Evolutionary conservation across 2,329 filamentous ascomycete species (phyloP).

Genomic region (Fusarium sp.): DNA sequence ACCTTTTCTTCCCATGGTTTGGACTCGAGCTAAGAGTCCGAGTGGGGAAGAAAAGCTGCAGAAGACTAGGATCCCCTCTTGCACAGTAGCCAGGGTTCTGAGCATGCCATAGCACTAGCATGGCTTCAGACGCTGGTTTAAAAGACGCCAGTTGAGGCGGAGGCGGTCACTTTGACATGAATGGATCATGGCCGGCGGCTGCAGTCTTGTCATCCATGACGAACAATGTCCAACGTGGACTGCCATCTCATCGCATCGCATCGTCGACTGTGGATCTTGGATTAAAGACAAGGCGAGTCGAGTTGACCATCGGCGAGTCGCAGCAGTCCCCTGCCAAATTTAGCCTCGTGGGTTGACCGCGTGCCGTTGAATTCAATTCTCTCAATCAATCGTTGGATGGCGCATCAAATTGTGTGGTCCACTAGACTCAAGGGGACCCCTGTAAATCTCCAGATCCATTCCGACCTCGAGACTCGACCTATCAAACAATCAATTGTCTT

Average conservation of each 20-base stretch:
- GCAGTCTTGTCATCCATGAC: slow-evolving; percentile 35
- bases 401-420: slow-evolving; percentile 39
- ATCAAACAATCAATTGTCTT: slow-evolving; percentile 39
- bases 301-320: slow-evolving; percentile 20
- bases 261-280: slow-evolving; percentile 33
- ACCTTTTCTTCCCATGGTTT: slow-evolving; percentile 26
- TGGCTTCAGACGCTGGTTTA: slow-evolving; percentile 23
- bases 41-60: slow-evolving; percentile 41
- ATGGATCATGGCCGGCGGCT: slow-evolving; percentile 37
- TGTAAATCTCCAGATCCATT: slow-evolving; percentile 41
- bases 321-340: slow-evolving; percentile 43
- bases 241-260: slow-evolving; percentile 22
- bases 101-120: slow-evolving; percentile 6
- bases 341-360: slow-evolving; percentile 47
- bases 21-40: slow-evolving; percentile 31
- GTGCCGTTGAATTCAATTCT: slow-evolving; percentile 41
- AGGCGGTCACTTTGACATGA: slow-evolving; percentile 38
- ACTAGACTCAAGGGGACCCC: slow-evolving; percentile 33
- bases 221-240: slow-evolving; percentile 29
- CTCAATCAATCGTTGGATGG: slow-evolving; percentile 41
- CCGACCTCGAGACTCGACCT: slow-evolving; percentile 32
- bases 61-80: slow-evolving; percentile 39
- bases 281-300: slow-evolving; percentile 28
- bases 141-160: slow-evolving; percentile 29
- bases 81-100: slow-evolving; percentile 19